These are phyloP conservation scores for Isabelozyma heimii DNA, from an alignment of 805 yeast species.

Conservation along the genomic window DNA sequence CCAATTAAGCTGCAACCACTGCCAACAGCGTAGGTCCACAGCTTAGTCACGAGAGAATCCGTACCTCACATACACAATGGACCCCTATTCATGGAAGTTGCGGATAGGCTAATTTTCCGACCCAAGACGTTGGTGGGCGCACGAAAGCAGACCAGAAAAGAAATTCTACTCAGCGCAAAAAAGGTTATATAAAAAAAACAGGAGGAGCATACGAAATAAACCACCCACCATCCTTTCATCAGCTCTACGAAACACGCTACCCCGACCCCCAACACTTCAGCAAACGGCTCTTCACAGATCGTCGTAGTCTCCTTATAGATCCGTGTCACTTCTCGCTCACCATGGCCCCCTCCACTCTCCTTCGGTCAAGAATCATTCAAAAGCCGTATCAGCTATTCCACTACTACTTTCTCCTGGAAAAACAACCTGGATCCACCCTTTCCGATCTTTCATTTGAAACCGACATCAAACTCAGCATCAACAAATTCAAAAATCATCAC, in stretches of 20 bases:
- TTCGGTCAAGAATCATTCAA: constrained; percentile 25
- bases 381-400: constrained; percentile 44
- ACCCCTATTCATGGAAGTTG: not conserved
- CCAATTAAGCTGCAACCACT: no score
- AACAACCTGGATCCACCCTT: constrained; percentile 46
- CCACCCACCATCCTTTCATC: not conserved
- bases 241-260: no score
- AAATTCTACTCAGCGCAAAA: not conserved
- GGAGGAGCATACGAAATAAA: not conserved
- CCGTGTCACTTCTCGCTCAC: not conserved
- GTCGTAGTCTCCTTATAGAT: not conserved
- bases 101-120: not conserved
- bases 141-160: not conserved
- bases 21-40: no score
- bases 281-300: not conserved
- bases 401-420: constrained; percentile 53
- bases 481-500: constrained; percentile 39
- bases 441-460: constrained; percentile 51
- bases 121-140: not conserved
- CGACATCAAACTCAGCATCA: constrained; percentile 40
- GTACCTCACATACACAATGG: not conserved
- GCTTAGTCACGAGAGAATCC: no score
- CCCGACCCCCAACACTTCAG: no score
- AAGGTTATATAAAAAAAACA: no score
- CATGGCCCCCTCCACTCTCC: constrained; percentile 4